Base-by-base conservation (phyloP, 352 stramenopile genomes). In the Thraustotheca clavata region DNA sequence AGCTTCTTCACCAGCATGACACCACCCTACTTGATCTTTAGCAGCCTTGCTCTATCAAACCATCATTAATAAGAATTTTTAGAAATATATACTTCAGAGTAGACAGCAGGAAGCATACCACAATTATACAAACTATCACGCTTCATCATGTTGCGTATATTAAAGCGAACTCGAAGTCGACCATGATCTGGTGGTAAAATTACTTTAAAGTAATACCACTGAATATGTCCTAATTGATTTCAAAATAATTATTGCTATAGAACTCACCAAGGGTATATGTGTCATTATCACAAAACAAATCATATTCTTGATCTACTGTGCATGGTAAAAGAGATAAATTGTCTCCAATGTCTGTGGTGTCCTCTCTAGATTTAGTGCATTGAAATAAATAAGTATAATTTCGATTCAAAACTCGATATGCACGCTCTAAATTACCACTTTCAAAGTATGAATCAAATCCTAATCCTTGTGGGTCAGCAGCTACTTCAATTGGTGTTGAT, bases 161-260 rank as follows among this genome's bases (percentile, higher is more conserved):
- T 95, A 70, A 96, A 91, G 62, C 83, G 76, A 3, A 91, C 76
- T 31, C 46, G 72, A 34, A 83, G n/a, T 11, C 31, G 55, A 18
- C 49, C 8, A 61, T 67, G 55, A 9, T 69, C 68, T 63, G 0
- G 35, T 0, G 73, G 69, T 20, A 83, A 27, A 0, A 50, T 71
- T 0, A 78, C 76, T 9, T 76, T 72, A 66, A 96, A 96, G 55
- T 94, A 95, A 62, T 91, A 96, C 87, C 88, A 96, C 71, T 96
- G 88, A 54, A 94, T 82, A 62, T 94, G 81, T 4, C 73, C 73
- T 29, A 54, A 7, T 38, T 3, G 4, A 1, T 43, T 12, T 43
- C 7, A 14, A 12, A 35, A 40, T 35, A 61, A 16, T 1, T 60
- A n/a, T 11, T 67, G 29, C 16, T 33, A 48, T 29, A 11, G 16